These are phyloP conservation scores for Saprolegnia parasitica DNA, from an alignment of 352 stramenopile genomes.

Conservation along the genomic window DNA sequence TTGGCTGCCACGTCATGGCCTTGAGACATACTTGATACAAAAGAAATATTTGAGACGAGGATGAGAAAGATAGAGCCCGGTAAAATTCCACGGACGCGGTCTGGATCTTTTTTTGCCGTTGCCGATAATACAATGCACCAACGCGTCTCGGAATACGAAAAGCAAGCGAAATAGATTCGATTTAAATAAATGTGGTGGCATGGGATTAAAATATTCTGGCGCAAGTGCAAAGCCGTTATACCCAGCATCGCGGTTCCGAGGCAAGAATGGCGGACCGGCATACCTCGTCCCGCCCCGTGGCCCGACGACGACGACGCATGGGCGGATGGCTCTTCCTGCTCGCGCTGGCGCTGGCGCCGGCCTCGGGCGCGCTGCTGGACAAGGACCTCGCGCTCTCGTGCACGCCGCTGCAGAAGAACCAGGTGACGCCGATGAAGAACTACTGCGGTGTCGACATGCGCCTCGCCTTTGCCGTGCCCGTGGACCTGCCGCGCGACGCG, in stretches of 20 bases:
- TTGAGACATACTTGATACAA: not conserved
- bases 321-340: not conserved
- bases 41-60: not conserved
- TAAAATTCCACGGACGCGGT: not conserved
- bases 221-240: too few species aligned
- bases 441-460: slow-evolving; percentile 28
- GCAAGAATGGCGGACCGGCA: too few species aligned
- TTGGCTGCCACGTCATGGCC: not conserved
- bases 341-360: not conserved
- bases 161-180: not conserved
- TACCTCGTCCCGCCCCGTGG: too few species aligned
- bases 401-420: slow-evolving; percentile 13
- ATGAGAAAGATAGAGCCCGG: not conserved
- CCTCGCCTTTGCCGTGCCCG: slow-evolving; percentile 18
- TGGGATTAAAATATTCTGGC: too few species aligned
- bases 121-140: not conserved
- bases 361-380: not conserved
- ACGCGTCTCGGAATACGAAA: not conserved
- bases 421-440: not conserved
- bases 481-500: not conserved
- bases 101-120: not conserved
- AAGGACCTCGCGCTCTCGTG: slow-evolving; percentile 27
- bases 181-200: too few species aligned
- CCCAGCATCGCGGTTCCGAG: too few species aligned
- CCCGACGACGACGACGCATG: too few species aligned